A percentile compares a stretch with the other conserved stretches of the same genome.
Evolutionary conservation across 176 grass and related monocot genomes (phyloP).

Genomic region (Cenchrus fungigraminus): DNA sequence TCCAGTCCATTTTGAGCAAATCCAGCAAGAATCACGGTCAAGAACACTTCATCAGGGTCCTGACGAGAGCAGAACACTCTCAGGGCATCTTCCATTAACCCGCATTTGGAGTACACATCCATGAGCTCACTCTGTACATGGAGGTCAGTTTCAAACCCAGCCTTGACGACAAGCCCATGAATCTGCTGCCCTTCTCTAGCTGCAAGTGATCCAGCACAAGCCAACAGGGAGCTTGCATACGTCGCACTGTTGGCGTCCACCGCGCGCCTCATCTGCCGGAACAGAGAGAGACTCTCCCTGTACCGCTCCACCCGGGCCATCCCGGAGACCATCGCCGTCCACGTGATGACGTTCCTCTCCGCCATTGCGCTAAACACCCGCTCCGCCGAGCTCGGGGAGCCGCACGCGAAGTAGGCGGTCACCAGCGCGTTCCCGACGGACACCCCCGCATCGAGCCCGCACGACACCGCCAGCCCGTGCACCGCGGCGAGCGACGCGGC

Average conservation of each 20-base stretch:
- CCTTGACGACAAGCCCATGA: conserved; percentile 78
- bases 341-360: conserved; percentile 76
- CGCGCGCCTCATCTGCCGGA: conserved; percentile 51
- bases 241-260: conserved; percentile 69
- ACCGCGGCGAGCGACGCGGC: conserved; percentile 42
- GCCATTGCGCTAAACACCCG: conserved; percentile 56
- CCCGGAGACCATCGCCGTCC: conserved; percentile 87
- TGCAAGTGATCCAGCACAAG: conserved; percentile 63
- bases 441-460: conserved; percentile 49
- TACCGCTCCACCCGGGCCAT: conserved; percentile 57
- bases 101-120: conserved; percentile 92
- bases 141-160: conserved; percentile 60
- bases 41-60: conserved; percentile 67
- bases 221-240: conserved; percentile 60
- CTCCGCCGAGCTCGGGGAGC: conserved; percentile 41
- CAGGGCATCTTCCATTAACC: conserved; percentile 76
- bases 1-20: conserved; percentile 83
- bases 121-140: conserved; percentile 74
- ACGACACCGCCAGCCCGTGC: conserved; percentile 48
- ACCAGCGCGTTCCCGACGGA: conserved; percentile 70
- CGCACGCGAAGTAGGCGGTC: conserved; percentile 65
- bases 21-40: conserved; percentile 82
- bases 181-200: conserved; percentile 67
- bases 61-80: conserved; percentile 57
- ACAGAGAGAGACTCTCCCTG: conserved; percentile 61